Evolutionary conservation across 1,284 basidiomycete species (phyloP).

Genomic region (Marasmius sp.): DNA sequence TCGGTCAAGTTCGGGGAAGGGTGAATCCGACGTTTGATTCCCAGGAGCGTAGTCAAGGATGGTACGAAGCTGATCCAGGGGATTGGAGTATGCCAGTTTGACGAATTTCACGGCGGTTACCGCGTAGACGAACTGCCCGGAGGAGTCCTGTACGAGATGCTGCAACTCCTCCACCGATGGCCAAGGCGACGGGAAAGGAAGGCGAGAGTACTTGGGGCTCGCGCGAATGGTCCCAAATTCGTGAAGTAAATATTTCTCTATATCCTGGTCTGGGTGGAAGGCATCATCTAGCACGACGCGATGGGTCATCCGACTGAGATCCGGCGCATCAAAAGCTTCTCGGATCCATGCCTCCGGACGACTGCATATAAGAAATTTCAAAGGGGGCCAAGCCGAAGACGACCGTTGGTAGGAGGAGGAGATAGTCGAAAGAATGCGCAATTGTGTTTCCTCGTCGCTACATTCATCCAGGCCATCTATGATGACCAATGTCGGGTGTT

Average conservation of each 20-base stretch:
- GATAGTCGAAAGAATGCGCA: not conserved
- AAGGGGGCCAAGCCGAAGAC: conserved; percentile 13
- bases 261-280: not conserved
- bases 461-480: conserved; percentile 9
- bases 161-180: conserved; percentile 17
- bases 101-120: conserved; percentile 26
- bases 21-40: not conserved
- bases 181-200: conserved; percentile 12
- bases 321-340: conserved; percentile 10
- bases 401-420: not conserved
- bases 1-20: too few species aligned
- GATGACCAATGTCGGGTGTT: not conserved
- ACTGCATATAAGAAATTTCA: conserved; percentile 25
- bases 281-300: conserved; percentile 1
- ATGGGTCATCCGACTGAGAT: not conserved
- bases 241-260: not conserved
- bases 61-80: conserved; percentile 21
- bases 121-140: conserved; percentile 26
- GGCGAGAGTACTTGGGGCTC: not conserved
- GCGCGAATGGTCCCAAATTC: not conserved
- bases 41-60: conserved; percentile 11
- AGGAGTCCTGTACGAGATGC: conserved; percentile 19
- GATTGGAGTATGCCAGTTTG: conserved; percentile 18
- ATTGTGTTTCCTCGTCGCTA: not conserved
- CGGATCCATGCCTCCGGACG: conserved; percentile 24